A percentile compares a stretch with the other conserved stretches of the same genome.
phyloP scores from a whole-genome alignment of 768 basidiomycete genomes.

The Omphalotus guepiniiformis region DNA sequence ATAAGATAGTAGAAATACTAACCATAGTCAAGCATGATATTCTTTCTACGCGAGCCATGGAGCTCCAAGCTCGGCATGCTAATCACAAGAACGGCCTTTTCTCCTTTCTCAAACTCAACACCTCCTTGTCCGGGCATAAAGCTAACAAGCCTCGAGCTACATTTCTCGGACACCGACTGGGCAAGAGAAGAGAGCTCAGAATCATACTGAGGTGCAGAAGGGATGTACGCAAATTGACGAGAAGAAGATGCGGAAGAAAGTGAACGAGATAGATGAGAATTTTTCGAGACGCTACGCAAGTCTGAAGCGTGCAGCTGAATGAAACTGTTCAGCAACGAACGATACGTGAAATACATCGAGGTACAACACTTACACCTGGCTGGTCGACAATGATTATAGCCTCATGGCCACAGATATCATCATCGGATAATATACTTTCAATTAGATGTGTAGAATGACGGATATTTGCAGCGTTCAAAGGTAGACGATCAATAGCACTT shows the following conservation, averaged over 20 bases:
- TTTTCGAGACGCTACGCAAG: constrained; percentile 53
- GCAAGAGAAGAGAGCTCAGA: constrained; percentile 24
- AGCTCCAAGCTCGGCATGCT: constrained; percentile 46
- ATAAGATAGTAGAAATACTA: constrained; percentile 16
- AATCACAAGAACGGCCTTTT: constrained; percentile 53
- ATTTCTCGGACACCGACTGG: constrained; percentile 43
- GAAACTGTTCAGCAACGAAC: constrained; percentile 7
- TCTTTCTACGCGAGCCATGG: constrained; percentile 30
- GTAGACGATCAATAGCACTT: constrained; percentile 39
- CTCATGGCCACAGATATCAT: constrained; percentile 58
- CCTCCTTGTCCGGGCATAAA: constrained; percentile 34
- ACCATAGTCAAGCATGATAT: constrained; percentile 57
- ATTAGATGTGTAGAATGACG: constrained; percentile 34
- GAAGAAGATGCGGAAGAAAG: constrained; percentile 50
- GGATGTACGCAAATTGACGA: constrained; percentile 61
- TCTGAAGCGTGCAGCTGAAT: constrained; percentile 73
- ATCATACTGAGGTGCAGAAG: constrained; percentile 17
- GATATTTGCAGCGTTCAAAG: constrained; percentile 18
- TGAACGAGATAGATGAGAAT: constrained; percentile 42
- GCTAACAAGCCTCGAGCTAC: constrained; percentile 47
- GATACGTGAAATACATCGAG: not conserved
- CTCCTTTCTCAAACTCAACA: constrained; percentile 29
- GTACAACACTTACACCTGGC: constrained; percentile 51
- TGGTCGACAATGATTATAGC: constrained; percentile 68
- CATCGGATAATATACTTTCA: constrained; percentile 37